Evolutionary conservation across 192 early-diverging fungal species (phyloP).

Genomic region (Martensiomyces pterosporus): DNA sequence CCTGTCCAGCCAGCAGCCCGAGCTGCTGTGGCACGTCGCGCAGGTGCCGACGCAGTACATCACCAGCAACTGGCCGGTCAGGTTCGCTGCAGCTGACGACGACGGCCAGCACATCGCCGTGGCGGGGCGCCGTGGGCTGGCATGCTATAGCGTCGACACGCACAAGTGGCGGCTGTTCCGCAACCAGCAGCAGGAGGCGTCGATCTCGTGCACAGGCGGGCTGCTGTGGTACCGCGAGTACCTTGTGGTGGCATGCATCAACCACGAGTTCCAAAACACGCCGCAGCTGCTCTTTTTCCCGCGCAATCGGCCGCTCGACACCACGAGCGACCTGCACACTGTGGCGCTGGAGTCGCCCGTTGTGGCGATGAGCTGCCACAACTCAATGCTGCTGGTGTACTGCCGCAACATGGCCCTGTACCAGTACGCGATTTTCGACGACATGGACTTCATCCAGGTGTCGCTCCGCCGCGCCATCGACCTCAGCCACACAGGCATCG

Average conservation of each 20-base stretch:
- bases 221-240: conserved; percentile 43
- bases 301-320: conserved; percentile 24
- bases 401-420: conserved; percentile 14
- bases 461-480: conserved; percentile 14
- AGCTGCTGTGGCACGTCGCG: conserved; percentile 31
- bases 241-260: conserved; percentile 28
- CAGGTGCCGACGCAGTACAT: conserved; percentile 35
- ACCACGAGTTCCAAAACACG: conserved; percentile 10
- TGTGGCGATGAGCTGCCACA: conserved; percentile 26
- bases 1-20: conserved; percentile 9
- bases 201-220: conserved; percentile 24
- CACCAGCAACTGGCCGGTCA: conserved; percentile 25
- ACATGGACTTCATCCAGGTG: conserved; percentile 17
- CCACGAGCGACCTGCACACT: conserved; percentile 12
- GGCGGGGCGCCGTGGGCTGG: conserved; percentile 79
- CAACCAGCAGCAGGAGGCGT: conserved; percentile 61
- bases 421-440: conserved; percentile 36
- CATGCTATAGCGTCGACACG: conserved; percentile 67
- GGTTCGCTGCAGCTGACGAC: conserved; percentile 62
- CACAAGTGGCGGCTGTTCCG: conserved; percentile 89
- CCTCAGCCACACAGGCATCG: conserved; percentile 5
- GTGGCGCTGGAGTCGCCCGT: conserved; percentile 19
- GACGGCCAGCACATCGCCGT: conserved; percentile 76
- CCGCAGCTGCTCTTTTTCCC: conserved; percentile 32
- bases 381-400: conserved; percentile 22